Conservation (phyloP, 768 basidiomycete genomes). For the Macrolepiota albuminosa region DNA sequence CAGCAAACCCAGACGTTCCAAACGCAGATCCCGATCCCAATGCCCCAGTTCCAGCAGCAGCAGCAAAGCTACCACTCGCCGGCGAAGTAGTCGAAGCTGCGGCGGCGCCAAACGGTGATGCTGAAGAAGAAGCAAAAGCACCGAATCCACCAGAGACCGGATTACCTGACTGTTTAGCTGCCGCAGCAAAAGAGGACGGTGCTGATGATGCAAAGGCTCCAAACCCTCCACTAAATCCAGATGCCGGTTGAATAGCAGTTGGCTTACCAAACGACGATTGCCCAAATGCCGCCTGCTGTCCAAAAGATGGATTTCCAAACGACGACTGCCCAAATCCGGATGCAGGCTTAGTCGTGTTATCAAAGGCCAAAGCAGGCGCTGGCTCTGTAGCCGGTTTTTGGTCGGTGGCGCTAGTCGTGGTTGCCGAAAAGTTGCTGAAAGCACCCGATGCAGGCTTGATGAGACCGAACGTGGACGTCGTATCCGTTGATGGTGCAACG, state of each 20-base stretch:
- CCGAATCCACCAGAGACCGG: conserved; percentile 16
- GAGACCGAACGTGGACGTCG: conserved; percentile 22
- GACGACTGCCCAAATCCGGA: conserved; percentile 19
- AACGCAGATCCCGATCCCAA: conserved; percentile 6
- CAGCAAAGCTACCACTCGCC: conserved; percentile 14
- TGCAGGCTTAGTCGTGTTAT: conserved; percentile 1
- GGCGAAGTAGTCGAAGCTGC: conserved; percentile 5
- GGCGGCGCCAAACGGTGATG: conserved; percentile 23
- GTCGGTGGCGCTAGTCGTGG: conserved; percentile 1
- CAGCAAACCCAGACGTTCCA: conserved; percentile 4
- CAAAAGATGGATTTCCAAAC: conserved; percentile 18
- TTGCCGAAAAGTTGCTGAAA: conserved; percentile 29
- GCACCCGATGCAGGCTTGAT: conserved; percentile 40
- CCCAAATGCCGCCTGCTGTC: conserved; percentile 26
- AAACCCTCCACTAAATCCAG: conserved; percentile 27
- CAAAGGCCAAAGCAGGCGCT: conserved; percentile 1
- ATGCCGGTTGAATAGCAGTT: conserved; percentile 11
- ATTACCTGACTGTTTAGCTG: background rate
- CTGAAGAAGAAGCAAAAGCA: conserved; percentile 18
- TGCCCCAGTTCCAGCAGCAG: conserved; percentile 11
- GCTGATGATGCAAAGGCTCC: conserved; percentile 21
- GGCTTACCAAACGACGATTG: conserved; percentile 35
- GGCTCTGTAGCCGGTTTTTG: conserved; percentile 3
- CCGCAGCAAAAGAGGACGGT: conserved; percentile 8
- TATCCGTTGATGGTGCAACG: conserved; percentile 12